These are phyloP conservation scores for Hypsizygus marmoreus DNA, from an alignment of 768 basidiomycete genomes.

Conservation along the genomic window DNA sequence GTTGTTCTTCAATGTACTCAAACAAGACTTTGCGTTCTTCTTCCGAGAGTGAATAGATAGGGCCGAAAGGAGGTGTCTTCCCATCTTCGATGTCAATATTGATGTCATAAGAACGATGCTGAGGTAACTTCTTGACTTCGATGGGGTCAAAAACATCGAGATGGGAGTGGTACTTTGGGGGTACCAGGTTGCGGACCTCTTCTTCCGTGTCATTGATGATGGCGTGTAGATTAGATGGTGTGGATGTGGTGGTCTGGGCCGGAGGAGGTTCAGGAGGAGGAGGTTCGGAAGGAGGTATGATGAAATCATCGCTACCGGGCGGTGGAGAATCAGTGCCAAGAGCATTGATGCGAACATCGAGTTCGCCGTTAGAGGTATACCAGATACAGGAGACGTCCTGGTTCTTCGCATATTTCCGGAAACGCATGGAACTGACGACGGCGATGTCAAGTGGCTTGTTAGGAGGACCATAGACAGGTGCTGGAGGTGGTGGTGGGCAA, in stretches of 20 bases:
- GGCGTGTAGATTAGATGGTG: conserved; percentile 1
- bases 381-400: conserved; percentile 7
- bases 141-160: conserved; percentile 22
- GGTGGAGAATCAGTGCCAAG: no score
- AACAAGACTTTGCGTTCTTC: conserved; percentile 33
- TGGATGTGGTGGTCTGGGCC: conserved; percentile 13
- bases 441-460: conserved; percentile 16
- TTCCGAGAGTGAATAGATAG: conserved; percentile 33
- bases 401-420: conserved; percentile 23
- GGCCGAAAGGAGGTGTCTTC: conserved; percentile 31
- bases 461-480: conserved; percentile 14
- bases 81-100: conserved; percentile 35
- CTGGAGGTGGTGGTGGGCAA: conserved; percentile 4
- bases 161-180: neutral
- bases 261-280: conserved; percentile 14
- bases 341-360: neutral
- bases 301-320: conserved; percentile 1
- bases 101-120: conserved; percentile 36
- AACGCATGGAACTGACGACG: conserved; percentile 13
- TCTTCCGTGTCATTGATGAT: conserved; percentile 1
- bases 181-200: conserved; percentile 25
- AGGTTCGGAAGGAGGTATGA: no score
- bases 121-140: conserved; percentile 27
- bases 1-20: conserved; percentile 37
- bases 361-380: conserved; percentile 3